Evolutionary conservation across 2,329 filamentous ascomycete species (phyloP).

Genomic region (Fusarium ramigenum): DNA sequence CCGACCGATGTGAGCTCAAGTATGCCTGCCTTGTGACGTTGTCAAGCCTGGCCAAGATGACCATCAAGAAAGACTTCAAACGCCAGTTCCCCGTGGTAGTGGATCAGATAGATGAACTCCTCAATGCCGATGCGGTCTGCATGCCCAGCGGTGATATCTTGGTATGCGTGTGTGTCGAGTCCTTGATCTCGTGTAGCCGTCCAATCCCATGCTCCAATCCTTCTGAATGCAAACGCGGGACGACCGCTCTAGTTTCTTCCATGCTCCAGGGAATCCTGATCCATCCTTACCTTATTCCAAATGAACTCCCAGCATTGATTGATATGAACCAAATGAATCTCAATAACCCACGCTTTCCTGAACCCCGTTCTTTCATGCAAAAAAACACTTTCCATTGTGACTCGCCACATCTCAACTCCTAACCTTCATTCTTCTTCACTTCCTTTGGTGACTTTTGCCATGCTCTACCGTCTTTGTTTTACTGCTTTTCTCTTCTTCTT

Average conservation of each 20-base stretch:
- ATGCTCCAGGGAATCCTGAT: constrained; percentile 29
- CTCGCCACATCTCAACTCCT: background rate
- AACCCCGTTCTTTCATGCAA: constrained; percentile 6
- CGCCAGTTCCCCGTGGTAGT: constrained; percentile 26
- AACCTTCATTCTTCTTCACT: background rate
- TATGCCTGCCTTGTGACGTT: background rate
- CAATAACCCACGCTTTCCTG: constrained; percentile 5
- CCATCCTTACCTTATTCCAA: constrained; percentile 22
- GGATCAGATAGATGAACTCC: constrained; percentile 24
- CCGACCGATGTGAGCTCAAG: background rate
- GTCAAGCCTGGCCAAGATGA: background rate
- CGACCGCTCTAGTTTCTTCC: constrained; percentile 34
- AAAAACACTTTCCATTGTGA: background rate
- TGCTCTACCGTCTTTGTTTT: background rate
- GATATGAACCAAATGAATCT: constrained; percentile 17
- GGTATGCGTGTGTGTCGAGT: constrained; percentile 36
- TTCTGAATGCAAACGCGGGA: constrained; percentile 38
- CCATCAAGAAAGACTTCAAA: constrained; percentile 17
- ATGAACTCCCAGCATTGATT: constrained; percentile 35
- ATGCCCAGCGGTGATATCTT: constrained; percentile 26
- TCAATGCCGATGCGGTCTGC: constrained; percentile 24
- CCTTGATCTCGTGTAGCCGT: constrained; percentile 38
- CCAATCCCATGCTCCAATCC: constrained; percentile 33
- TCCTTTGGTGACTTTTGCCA: background rate
- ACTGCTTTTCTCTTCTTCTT: background rate